Percentiles rank a stretch among this genome's conserved stretches.
Conservation (phyloP, 1,284 basidiomycete species). For the Boletus sp. region DNA sequence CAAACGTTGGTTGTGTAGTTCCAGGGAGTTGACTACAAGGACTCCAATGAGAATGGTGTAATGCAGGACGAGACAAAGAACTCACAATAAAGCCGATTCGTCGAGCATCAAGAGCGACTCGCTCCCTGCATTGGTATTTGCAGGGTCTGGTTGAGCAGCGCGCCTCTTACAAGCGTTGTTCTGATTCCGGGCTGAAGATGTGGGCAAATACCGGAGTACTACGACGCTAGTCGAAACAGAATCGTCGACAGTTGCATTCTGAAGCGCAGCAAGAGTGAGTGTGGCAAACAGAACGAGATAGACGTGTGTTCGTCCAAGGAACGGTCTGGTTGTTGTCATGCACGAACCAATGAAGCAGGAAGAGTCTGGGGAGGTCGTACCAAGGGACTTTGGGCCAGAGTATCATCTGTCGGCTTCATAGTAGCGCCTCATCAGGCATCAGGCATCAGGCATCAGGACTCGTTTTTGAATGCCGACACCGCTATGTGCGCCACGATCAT, state of each 20-base stretch:
- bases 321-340: not conserved
- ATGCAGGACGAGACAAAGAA: not conserved
- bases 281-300: not conserved
- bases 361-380: too few species aligned
- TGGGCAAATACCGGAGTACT: constrained; percentile 8
- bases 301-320: not conserved
- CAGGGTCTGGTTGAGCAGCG: not conserved
- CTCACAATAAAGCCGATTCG: constrained; percentile 18
- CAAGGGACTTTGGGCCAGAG: too few species aligned
- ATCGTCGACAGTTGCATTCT: constrained; percentile 21
- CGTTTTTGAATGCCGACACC: too few species aligned
- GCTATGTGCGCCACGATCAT: too few species aligned
- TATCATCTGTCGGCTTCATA: too few species aligned
- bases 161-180: not conserved
- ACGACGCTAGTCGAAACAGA: constrained; percentile 1
- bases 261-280: not conserved
- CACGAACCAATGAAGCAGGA: too few species aligned
- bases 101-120: constrained; percentile 7
- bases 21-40: too few species aligned
- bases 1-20: too few species aligned
- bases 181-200: not conserved
- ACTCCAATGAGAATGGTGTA: not conserved
- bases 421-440: too few species aligned
- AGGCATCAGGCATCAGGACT: too few species aligned
- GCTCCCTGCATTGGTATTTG: not conserved